Percentiles rank a stretch among this genome's conserved stretches.
Conservation (phyloP, 169 alveolate genomes). For the Cryptosporidium ubiquitum region DNA sequence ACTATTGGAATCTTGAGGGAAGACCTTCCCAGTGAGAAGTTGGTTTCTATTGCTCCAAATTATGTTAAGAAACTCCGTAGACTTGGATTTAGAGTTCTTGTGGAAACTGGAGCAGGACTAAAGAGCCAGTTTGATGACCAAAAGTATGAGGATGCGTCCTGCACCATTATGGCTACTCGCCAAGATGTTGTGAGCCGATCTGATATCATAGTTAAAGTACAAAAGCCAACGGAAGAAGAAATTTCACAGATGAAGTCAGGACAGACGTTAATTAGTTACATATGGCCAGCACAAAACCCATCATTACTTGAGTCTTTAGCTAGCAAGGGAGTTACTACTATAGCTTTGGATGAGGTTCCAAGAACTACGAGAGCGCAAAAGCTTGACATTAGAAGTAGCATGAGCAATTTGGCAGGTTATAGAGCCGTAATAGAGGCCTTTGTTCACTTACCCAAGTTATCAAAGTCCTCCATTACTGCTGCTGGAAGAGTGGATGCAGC, state of each 20-base stretch:
- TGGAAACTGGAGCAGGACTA: constrained; percentile 87
- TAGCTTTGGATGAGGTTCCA: constrained; percentile 93
- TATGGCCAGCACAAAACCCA: constrained; percentile 85
- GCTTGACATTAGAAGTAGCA: constrained; percentile 90
- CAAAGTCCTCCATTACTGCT: constrained; percentile 91
- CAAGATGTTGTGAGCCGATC: constrained; percentile 79
- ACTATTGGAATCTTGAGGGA: constrained; percentile 80
- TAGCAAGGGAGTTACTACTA: constrained; percentile 81
- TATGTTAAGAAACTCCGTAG: constrained; percentile 82
- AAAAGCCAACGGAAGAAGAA: constrained; percentile 81
- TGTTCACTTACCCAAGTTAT: constrained; percentile 87
- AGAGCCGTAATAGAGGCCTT: constrained; percentile 95
- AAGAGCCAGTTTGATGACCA: constrained; percentile 84
- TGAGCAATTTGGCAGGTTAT: constrained; percentile 93
- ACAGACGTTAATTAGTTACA: constrained; percentile 82
- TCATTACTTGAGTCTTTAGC: constrained; percentile 76
- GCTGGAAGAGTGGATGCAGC: constrained; percentile 94
- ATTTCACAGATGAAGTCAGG: constrained; percentile 81
- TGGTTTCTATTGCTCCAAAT: constrained; percentile 88
- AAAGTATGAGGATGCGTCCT: constrained; percentile 76
- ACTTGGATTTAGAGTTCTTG: constrained; percentile 85
- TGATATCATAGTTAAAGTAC: constrained; percentile 84
- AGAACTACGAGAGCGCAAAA: constrained; percentile 92
- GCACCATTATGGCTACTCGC: constrained; percentile 80
- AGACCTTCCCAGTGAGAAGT: constrained; percentile 76